Evolutionary conservation across 2,329 filamentous ascomycete genomes (phyloP).

Genomic region (Penicillium sp.): DNA sequence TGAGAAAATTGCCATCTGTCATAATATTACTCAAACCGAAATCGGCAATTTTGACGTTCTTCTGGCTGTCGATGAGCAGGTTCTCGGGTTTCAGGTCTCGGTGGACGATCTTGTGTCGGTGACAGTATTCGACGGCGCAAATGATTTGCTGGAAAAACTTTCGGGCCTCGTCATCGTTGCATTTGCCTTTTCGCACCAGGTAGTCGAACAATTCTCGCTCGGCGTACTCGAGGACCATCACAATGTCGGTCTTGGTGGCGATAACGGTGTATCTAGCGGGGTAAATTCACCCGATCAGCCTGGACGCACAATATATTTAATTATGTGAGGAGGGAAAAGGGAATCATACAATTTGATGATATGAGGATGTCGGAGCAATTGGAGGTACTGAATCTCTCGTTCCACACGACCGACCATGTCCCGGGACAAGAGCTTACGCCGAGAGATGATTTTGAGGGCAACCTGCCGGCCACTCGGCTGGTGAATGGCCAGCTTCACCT

Average conservation of each 20-base stretch:
- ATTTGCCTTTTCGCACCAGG: slow-evolving; percentile 89
- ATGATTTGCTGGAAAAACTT: slow-evolving; percentile 99
- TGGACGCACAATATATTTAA: not conserved
- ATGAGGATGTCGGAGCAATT: slow-evolving; percentile 91
- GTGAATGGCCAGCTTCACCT: slow-evolving; percentile 95
- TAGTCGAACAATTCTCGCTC: slow-evolving; percentile 97
- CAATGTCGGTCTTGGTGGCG: slow-evolving; percentile 89
- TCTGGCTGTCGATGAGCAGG: slow-evolving; percentile 85
- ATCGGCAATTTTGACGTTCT: slow-evolving; percentile 99
- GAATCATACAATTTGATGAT: slow-evolving; percentile 89
- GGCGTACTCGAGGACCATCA: slow-evolving; percentile 98
- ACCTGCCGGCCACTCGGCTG: slow-evolving; percentile 92
- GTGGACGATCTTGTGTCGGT: slow-evolving; percentile 98
- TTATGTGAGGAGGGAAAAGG: not conserved
- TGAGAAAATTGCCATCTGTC: slow-evolving; percentile 98
- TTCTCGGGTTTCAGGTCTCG: slow-evolving; percentile 98
- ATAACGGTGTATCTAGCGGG: slow-evolving; percentile 82
- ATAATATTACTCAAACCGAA: slow-evolving; percentile 99
- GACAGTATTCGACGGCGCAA: slow-evolving; percentile 97
- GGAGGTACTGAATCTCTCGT: slow-evolving; percentile 96
- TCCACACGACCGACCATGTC: slow-evolving; percentile 98
- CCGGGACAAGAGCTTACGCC: slow-evolving; percentile 91
- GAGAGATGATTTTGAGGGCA: slow-evolving; percentile 94
- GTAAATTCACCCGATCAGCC: slow-evolving; percentile 15
- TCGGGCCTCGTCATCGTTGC: slow-evolving; percentile 88